A percentile compares a stretch with the other conserved stretches of the same genome.
phyloP scores from a whole-genome alignment of 345 rosid genomes.

The Lepidium aucheri region DNA sequence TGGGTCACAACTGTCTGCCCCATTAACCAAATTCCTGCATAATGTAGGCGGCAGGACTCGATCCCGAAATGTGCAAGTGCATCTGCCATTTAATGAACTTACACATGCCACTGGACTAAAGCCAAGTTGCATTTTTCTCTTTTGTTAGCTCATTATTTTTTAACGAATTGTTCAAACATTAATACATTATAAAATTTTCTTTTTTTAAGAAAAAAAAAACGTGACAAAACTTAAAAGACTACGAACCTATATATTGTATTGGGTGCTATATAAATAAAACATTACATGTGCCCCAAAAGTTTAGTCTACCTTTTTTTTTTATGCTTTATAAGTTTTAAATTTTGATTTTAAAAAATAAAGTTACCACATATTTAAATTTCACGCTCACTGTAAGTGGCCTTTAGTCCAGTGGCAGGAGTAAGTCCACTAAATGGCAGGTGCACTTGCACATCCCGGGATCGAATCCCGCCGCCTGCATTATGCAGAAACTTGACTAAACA shows the following conservation, averaged over 20 bases:
- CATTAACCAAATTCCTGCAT: too few relatives aligned
- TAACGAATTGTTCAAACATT: background rate
- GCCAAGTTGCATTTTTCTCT: background rate
- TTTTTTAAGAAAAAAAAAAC: background rate
- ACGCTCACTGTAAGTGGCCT: background rate
- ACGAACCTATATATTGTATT: background rate
- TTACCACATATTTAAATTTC: background rate
- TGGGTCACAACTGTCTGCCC: too few relatives aligned
- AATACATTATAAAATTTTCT: background rate
- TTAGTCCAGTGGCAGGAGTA: too few relatives aligned
- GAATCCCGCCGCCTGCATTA: too few relatives aligned
- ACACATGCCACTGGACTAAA: too few relatives aligned
- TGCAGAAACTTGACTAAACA: too few relatives aligned
- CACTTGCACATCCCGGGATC: too few relatives aligned
- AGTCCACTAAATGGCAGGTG: too few relatives aligned
- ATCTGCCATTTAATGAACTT: too few relatives aligned
- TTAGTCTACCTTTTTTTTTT: background rate
- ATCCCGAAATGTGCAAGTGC: too few relatives aligned
- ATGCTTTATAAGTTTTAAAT: background rate
- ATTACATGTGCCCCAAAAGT: slow-evolving; percentile 5
- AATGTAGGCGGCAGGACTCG: too few relatives aligned
- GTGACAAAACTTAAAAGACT: background rate
- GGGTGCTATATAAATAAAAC: background rate
- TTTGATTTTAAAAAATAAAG: background rate
- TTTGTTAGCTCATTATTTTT: background rate